phyloP scores from a whole-genome alignment of 2,329 filamentous ascomycete species.

The Bertia moriformis region DNA sequence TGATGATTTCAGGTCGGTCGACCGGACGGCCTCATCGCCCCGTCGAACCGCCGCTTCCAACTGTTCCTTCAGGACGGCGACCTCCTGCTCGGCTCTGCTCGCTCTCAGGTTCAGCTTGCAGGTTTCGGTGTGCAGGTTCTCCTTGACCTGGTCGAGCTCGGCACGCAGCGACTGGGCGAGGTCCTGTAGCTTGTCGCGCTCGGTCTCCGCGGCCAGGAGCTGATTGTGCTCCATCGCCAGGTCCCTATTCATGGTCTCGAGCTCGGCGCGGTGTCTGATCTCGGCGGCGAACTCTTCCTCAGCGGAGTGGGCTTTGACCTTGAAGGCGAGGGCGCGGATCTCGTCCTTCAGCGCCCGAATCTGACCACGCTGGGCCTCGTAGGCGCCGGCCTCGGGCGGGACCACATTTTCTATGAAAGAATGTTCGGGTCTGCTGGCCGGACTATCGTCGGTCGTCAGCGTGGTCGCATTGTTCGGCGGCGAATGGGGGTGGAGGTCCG shows the following conservation, averaged over 20 bases:
- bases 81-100: conserved; percentile 59
- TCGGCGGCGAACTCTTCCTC: conserved; percentile 73
- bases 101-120: conserved; percentile 54
- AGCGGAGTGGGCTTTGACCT: conserved; percentile 70
- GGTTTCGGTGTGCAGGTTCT: conserved; percentile 36
- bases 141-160: conserved; percentile 36
- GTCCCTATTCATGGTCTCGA: conserved; percentile 64
- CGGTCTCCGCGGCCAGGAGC: conserved; percentile 42
- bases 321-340: conserved; percentile 75
- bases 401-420: conserved; percentile 46
- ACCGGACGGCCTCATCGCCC: conserved; percentile 57
- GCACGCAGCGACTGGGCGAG: conserved; percentile 32
- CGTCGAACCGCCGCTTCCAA: conserved; percentile 53
- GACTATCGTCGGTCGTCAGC: no score
- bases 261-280: conserved; percentile 68
- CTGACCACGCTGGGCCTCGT: conserved; percentile 38
- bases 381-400: conserved; percentile 40
- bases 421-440: no score
- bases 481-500: no score
- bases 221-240: conserved; percentile 75
- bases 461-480: no score
- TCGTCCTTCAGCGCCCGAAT: conserved; percentile 78
- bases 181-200: conserved; percentile 30
- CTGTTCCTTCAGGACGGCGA: conserved; percentile 64
- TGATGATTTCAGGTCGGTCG: conserved; percentile 34